These are phyloP conservation scores for Coccinonectria pachysandricola DNA, from an alignment of 2,329 filamentous ascomycete species.

Conservation along the genomic window DNA sequence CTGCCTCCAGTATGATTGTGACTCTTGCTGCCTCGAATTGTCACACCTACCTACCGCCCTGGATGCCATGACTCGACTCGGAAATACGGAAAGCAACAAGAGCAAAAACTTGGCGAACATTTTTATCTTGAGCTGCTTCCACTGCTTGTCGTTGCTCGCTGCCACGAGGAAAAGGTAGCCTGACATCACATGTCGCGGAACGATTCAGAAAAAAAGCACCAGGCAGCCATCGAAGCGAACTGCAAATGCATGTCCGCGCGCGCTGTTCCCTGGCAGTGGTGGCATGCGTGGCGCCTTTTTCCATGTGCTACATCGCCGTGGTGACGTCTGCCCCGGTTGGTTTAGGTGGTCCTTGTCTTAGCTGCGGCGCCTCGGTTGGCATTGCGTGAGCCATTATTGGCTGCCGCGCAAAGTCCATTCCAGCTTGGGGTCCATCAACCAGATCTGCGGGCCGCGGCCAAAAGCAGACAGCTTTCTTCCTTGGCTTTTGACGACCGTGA, in stretches of 20 bases:
- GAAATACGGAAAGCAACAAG: too few species aligned
- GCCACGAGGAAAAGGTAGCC: too few species aligned
- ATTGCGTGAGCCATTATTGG: slow-evolving; percentile 16
- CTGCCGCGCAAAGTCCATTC: slow-evolving; percentile 7
- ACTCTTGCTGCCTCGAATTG: too few species aligned
- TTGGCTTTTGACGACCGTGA: too few species aligned
- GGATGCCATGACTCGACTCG: too few species aligned
- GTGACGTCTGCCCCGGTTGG: slow-evolving; percentile 15
- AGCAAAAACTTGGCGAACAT: too few species aligned
- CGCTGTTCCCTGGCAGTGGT: slow-evolving; percentile 7
- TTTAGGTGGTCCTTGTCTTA: slow-evolving; percentile 14
- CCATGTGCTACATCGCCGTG: slow-evolving; percentile 12
- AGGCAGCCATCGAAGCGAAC: slow-evolving; percentile 3
- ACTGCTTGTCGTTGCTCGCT: too few species aligned
- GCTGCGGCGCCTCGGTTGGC: slow-evolving; percentile 15
- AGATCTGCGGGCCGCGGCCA: slow-evolving; percentile 10
- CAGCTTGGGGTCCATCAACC: slow-evolving; percentile 5
- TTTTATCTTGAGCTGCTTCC: too few species aligned
- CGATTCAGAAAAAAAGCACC: slow-evolving; percentile 4
- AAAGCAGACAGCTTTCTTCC: slow-evolving; percentile 11
- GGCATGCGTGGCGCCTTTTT: slow-evolving; percentile 11
- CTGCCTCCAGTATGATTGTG: too few species aligned
- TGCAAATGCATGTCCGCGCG: slow-evolving; percentile 7
- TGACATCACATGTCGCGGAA: slow-evolving; percentile 6
- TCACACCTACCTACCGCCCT: too few species aligned